Evolutionary conservation across 2,329 filamentous ascomycete species (phyloP), one percentile per base, ranked within the genome.

Genomic region (Biscogniauxia mediterranea): DNA sequence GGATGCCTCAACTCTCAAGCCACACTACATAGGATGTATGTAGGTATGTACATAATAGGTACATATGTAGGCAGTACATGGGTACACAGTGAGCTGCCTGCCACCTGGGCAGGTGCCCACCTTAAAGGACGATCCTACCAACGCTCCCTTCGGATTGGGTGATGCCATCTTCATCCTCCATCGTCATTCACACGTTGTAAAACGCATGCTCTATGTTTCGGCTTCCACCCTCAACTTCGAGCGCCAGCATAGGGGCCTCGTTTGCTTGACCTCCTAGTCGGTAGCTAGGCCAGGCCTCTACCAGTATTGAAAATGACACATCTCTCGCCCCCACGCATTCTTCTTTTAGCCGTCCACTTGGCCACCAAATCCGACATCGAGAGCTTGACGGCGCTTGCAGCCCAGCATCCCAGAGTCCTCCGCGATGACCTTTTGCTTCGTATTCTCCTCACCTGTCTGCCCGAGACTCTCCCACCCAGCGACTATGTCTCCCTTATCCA

Each of bases 361-460:
- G 86, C 91, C 58, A 83, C 84, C 63, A 84, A 85, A 69, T 82
- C 85, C 71, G 85, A 93, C 72, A 79, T 93, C 68, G 74, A 81
- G 67, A 81, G 83, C 65, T 78, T 95, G 62, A 81, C 83, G 60
- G 80, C 79, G 57, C 79, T 95, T 64, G 81, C 85, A 57, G 79
- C 83, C 21, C 78, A 80, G 49, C 79, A 90, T 67, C 75, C 77
- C 57, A 78, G 83, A 58, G 81, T 88, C 46, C 79, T 95, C 58
- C 80, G 83, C 26, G 82, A 84, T 52, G 85, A 90, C 60, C 78
- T 92, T 15, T 73, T 91, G 23, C 80, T 95, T 61, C 87, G 89
- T 52, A 87, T 95, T 57, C 77, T 96, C 21, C 82, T 96, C 53
- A 91, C 89, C 20, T 91, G 89, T 71, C 81, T 96, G 0, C 92